Conservation (phyloP, 371 early-diverging fungal genomes). For the Blakeslea trispora region DNA sequence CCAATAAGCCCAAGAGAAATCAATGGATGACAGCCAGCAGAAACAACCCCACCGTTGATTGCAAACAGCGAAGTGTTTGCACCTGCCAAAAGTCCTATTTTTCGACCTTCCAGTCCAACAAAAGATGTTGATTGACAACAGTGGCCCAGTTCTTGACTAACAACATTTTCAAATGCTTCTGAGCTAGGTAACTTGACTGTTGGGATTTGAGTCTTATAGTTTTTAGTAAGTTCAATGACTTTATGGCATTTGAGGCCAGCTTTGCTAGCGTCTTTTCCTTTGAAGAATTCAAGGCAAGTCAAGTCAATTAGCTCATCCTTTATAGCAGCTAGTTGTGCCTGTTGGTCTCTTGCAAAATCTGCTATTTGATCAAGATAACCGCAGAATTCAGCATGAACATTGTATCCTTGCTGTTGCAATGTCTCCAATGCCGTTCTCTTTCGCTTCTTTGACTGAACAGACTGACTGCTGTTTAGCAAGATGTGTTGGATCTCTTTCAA, state of each 20-base stretch:
- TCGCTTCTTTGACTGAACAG: not conserved
- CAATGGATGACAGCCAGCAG: not conserved
- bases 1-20: not conserved
- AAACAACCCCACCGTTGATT: not conserved
- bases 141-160: not conserved
- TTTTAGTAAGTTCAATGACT: too few species aligned
- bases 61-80: not conserved
- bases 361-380: not conserved
- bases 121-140: not conserved
- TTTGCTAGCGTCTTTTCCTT: not conserved
- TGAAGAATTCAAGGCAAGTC: not conserved
- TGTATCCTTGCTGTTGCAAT: not conserved
- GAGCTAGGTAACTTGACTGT: not conserved
- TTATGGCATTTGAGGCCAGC: too few species aligned
- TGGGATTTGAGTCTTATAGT: too few species aligned
- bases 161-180: not conserved
- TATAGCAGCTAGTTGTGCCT: not conserved
- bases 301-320: not conserved
- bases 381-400: not conserved
- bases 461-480: not conserved
- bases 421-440: not conserved
- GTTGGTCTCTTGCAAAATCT: not conserved
- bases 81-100: not conserved
- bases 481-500: not conserved
- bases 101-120: not conserved